Evolutionary conservation across 164 flowering plant species (phyloP), one percentile per base, ranked within the genome.

Genomic region (Magnolia sinica): DNA sequence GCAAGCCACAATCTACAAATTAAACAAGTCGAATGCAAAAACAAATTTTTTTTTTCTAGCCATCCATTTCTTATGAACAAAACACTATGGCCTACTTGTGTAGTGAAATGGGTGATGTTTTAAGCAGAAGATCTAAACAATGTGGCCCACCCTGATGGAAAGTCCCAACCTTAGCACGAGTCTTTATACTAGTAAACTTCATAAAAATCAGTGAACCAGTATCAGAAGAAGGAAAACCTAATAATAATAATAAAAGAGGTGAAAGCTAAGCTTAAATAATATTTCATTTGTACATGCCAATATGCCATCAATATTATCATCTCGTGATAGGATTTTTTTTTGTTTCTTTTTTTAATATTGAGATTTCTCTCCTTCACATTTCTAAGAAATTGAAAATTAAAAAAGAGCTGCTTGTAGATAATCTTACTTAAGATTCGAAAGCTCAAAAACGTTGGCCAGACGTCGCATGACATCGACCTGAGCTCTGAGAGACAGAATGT

Each of bases 391-490:
- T 68, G 51, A 20, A 68, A 73, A 68, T 58, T 8, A 51, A 72
- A 72, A 19, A 13, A 31, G 68, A 72, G 49, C 55, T 74, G 61
- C 13, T 8, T 2, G 61, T 11, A 10, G 45, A 63, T 31, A 27
- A 59, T 64, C 75, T 85, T 83, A 83, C 68, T 81, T 78, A 77
- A 20, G 11, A 55, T 59, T 78, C 4, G 76, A 51, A 29, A 59
- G 76, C 76, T 80, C 78, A 7, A 82, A 77, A 24, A 84, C 89
- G 79, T 68, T 79, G 29, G 87, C 87, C 66, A 92, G 76, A 74
- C 73, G 81, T 37, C 85, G 77, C 98, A 91, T 94, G 64, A 92
- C 94, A 84, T 89, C 92, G 24, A 92, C 89, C 76, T 91, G 96
- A 79, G 90, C 91, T 75, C 76, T 79, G 19, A 94, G 90, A 61